Evolutionary conservation across 805 yeast genomes (phyloP).

Genomic region (Hanseniaspora taiwanica): DNA sequence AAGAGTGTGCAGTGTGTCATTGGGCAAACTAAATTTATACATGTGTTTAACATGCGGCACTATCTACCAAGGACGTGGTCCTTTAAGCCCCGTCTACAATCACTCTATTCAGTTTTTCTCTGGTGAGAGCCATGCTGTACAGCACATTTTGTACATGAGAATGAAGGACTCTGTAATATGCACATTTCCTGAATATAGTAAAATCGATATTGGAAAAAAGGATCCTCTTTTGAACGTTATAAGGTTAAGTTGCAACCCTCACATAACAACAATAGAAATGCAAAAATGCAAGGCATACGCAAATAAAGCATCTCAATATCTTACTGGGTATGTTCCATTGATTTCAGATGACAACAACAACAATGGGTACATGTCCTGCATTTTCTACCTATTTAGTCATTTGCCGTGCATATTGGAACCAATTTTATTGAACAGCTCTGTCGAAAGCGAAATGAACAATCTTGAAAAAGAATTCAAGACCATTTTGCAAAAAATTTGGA

Average conservation of each 20-base stretch:
- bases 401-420: slow-evolving; percentile 43
- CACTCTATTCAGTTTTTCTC: slow-evolving; percentile 36
- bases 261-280: slow-evolving; percentile 39
- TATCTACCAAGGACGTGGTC: slow-evolving; percentile 55
- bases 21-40: slow-evolving; percentile 49
- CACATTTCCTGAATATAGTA: slow-evolving; percentile 43
- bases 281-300: slow-evolving; percentile 29
- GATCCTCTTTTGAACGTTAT: slow-evolving; percentile 21
- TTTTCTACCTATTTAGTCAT: slow-evolving; percentile 31
- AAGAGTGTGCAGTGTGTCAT: slow-evolving; percentile 48
- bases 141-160: slow-evolving; percentile 55
- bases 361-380: background rate
- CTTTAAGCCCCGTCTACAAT: slow-evolving; percentile 48
- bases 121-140: slow-evolving; percentile 32
- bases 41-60: slow-evolving; percentile 66
- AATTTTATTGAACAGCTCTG: slow-evolving; percentile 47
- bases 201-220: slow-evolving; percentile 14
- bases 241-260: slow-evolving; percentile 31
- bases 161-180: slow-evolving; percentile 36
- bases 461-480: slow-evolving; percentile 33
- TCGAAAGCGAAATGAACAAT: slow-evolving; percentile 30
- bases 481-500: slow-evolving; percentile 52
- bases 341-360: slow-evolving; percentile 10
- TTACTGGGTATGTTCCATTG: slow-evolving; percentile 17
- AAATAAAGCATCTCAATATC: slow-evolving; percentile 19